A percentile compares a stretch with the other conserved stretches of the same genome.
These are phyloP conservation scores for Paecilomyces niveus DNA, from an alignment of 2,329 filamentous ascomycete genomes.

Conservation along the genomic window DNA sequence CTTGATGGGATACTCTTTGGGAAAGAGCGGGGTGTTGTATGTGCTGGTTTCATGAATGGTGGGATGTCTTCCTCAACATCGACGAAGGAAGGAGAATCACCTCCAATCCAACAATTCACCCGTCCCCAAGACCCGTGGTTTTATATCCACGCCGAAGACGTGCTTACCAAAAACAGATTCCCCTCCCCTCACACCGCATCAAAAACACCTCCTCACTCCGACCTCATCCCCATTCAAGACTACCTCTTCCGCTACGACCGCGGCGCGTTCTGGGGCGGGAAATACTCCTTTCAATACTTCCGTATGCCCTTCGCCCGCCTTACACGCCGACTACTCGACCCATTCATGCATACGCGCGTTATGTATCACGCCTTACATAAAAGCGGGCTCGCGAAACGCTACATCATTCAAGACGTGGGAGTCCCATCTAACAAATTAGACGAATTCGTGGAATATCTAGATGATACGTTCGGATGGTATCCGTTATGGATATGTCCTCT, in stretches of 20 bases:
- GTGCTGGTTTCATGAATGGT: constrained; percentile 13
- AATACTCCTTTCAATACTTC: constrained; percentile 56
- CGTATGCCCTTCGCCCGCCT: constrained; percentile 52
- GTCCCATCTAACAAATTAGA: constrained; percentile 48
- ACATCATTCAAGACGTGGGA: constrained; percentile 58
- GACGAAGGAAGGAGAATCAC: constrained; percentile 45
- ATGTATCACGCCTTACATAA: constrained; percentile 58
- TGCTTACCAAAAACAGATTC: too few relatives aligned
- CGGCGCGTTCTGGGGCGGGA: constrained; percentile 59
- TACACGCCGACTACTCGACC: constrained; percentile 53
- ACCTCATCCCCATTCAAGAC: constrained; percentile 23
- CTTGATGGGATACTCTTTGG: neutral
- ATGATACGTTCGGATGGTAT: constrained; percentile 41
- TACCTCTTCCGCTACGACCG: constrained; percentile 49
- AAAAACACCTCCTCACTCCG: constrained; percentile 13
- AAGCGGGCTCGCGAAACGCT: constrained; percentile 48
- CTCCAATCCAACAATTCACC: constrained; percentile 45
- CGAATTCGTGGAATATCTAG: constrained; percentile 48
- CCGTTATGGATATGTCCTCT: constrained; percentile 56
- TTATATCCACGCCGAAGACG: constrained; percentile 58
- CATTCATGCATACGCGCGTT: constrained; percentile 54
- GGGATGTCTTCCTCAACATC: constrained; percentile 58
- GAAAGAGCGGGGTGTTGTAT: neutral
- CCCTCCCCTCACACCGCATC: neutral
- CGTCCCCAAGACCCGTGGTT: constrained; percentile 62